Percentiles rank a stretch among this genome's conserved stretches.
Conservation (phyloP, 108 stramenopile species). For the Cyclostephanos tholiformis region DNA sequence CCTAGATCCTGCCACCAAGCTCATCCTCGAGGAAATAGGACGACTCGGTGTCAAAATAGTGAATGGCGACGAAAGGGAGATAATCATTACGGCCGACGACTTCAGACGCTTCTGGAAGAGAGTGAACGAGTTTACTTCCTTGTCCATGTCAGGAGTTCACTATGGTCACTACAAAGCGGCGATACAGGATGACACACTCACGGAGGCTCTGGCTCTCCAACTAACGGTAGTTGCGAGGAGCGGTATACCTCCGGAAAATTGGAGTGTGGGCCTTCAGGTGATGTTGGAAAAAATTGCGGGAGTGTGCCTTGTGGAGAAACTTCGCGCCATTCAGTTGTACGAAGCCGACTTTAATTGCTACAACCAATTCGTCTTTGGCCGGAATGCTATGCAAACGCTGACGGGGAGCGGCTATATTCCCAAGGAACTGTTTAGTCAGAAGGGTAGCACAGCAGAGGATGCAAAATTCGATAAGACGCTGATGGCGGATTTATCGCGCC, state of each 20-base stretch:
- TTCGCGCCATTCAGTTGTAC: neutral
- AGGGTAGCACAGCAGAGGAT: no score
- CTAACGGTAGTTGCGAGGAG: no score
- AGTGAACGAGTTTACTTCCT: neutral
- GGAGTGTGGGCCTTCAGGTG: constrained; percentile 2
- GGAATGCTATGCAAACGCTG: neutral
- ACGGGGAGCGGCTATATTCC: neutral
- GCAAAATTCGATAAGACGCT: no score
- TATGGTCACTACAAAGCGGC: no score
- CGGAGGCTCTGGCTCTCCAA: no score
- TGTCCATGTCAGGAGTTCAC: neutral
- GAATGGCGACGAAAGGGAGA: neutral
- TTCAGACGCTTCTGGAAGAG: neutral
- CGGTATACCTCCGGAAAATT: no score
- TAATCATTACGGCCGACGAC: neutral
- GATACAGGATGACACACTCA: no score
- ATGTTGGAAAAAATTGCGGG: constrained; percentile 1
- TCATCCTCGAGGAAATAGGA: neutral
- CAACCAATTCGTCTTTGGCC: neutral
- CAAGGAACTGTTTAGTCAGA: no score
- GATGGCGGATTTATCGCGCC: neutral
- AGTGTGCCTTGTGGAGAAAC: neutral
- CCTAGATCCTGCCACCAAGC: neutral
- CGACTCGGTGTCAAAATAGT: neutral
- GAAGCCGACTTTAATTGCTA: no score